A percentile compares a stretch with the other conserved stretches of the same genome.
phyloP scores from a whole-genome alignment of 1,139 yeast species.

The Magnusiomyces suaveolens region DNA sequence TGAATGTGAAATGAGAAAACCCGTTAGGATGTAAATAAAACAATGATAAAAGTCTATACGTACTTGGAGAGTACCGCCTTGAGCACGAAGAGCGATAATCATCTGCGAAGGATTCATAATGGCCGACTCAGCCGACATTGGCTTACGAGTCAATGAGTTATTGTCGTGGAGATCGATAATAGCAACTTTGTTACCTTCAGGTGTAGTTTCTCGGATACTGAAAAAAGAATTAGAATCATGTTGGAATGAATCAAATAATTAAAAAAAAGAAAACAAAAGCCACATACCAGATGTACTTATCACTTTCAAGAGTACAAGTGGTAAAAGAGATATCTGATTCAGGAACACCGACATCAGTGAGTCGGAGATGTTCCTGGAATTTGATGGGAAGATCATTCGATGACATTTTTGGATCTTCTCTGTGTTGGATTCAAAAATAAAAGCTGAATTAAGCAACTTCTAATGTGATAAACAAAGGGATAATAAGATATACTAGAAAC shows the following conservation, averaged over 20 bases:
- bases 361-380: constrained; percentile 87
- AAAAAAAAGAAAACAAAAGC: too few species aligned
- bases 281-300: constrained; percentile 56
- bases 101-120: constrained; percentile 87
- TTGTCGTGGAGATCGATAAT: constrained; percentile 75
- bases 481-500: too few species aligned
- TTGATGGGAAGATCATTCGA: constrained; percentile 77
- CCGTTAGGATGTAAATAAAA: neutral
- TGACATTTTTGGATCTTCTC: constrained; percentile 5
- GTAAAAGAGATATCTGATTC: constrained; percentile 81
- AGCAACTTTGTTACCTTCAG: constrained; percentile 74
- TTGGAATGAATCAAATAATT: neutral
- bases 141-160: constrained; percentile 68
- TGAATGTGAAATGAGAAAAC: constrained; percentile 3
- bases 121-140: constrained; percentile 96
- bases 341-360: constrained; percentile 74
- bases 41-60: constrained; percentile 1
- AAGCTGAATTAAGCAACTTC: too few species aligned
- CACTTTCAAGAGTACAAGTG: constrained; percentile 90
- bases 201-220: constrained; percentile 72
- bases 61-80: constrained; percentile 82
- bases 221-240: neutral
- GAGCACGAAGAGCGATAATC: constrained; percentile 89
- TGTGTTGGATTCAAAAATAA: neutral
- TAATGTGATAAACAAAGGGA: too few species aligned